Conservation (phyloP, 495 filamentous ascomycete species). For the Melanomma pulvis-pyrius region DNA sequence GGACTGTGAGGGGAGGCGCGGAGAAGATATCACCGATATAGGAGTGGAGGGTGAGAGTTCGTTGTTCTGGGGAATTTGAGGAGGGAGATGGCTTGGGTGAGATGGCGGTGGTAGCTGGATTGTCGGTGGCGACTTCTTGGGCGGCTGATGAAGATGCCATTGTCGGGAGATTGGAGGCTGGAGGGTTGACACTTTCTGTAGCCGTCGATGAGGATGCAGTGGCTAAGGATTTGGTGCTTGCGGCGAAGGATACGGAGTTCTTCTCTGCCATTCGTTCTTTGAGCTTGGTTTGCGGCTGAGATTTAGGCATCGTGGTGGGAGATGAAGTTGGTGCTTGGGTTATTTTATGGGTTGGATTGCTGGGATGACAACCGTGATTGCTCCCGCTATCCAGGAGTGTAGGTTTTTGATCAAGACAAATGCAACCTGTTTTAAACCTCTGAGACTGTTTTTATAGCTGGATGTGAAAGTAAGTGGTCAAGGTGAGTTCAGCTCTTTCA, state of each 20-base stretch:
- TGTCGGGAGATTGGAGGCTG: background rate
- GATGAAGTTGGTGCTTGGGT: background rate
- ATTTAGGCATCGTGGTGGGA: background rate
- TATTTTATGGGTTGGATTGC: background rate
- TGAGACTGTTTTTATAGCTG: too few species aligned
- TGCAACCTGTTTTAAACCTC: too few species aligned
- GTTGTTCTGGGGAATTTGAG: background rate
- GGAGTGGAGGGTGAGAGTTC: slow-evolving; percentile 31
- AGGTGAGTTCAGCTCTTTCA: background rate
- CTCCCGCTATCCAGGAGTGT: background rate
- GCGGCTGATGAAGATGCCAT: background rate
- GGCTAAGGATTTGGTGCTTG: background rate
- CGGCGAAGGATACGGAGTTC: background rate
- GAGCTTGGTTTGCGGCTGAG: background rate
- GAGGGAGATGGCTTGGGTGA: background rate
- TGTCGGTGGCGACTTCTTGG: background rate
- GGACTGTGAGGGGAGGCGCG: slow-evolving; percentile 42
- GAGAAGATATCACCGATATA: slow-evolving; percentile 45
- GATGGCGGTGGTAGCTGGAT: background rate
- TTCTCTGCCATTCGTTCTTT: background rate
- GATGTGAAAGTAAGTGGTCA: background rate
- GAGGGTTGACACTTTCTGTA: background rate
- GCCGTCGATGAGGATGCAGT: background rate
- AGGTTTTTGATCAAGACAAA: too few species aligned
- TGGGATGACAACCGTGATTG: background rate